These are phyloP conservation scores for Calcarisporium arbuscula DNA, from an alignment of 2,329 filamentous ascomycete species.

Conservation along the genomic window DNA sequence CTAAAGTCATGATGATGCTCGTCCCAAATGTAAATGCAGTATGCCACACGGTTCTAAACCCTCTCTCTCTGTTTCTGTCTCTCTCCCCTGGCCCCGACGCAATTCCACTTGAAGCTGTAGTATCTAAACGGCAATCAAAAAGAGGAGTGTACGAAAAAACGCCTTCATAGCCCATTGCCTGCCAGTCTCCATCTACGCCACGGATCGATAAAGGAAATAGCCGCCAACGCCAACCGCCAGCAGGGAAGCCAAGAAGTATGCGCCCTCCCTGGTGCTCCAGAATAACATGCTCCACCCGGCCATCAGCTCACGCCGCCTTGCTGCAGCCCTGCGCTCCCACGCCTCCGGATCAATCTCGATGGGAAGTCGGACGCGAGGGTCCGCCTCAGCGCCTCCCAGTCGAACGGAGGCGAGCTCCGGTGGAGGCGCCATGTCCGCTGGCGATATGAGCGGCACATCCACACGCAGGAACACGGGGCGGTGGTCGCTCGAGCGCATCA, in stretches of 20 bases:
- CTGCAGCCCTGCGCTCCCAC: constrained; percentile 44
- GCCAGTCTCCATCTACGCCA: not conserved
- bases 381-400: constrained; percentile 13
- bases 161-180: constrained; percentile 1
- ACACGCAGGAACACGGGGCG: constrained; percentile 71
- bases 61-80: no score
- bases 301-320: constrained; percentile 38
- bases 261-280: constrained; percentile 47
- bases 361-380: constrained; percentile 41
- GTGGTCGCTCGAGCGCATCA: constrained; percentile 83
- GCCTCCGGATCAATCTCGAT: constrained; percentile 48
- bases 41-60: no score
- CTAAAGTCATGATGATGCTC: no score
- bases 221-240: constrained; percentile 33
- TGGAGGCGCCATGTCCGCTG: constrained; percentile 29
- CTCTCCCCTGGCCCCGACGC: no score
- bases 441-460: constrained; percentile 53
- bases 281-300: constrained; percentile 50
- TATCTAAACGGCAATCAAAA: no score
- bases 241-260: constrained; percentile 36
- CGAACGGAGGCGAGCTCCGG: constrained; percentile 13
- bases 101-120: no score
- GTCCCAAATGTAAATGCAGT: no score
- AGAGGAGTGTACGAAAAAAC: no score
- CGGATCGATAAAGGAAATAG: constrained; percentile 35